These are phyloP conservation scores for Lactarius psammicola DNA, from an alignment of 768 basidiomycete species.

Conservation along the genomic window DNA sequence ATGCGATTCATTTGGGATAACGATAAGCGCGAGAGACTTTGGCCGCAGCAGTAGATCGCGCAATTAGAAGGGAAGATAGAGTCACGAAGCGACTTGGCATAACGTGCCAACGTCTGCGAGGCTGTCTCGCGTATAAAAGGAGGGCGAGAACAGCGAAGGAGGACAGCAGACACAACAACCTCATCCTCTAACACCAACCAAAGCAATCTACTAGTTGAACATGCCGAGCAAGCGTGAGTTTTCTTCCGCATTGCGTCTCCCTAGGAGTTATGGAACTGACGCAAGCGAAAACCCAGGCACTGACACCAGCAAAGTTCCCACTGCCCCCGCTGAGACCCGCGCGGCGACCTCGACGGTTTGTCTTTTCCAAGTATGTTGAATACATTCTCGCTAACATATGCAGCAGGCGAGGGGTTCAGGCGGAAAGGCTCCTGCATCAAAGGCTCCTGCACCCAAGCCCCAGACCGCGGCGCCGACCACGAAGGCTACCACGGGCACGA, in stretches of 20 bases:
- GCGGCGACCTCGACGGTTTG: constrained; percentile 8
- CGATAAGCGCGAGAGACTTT: constrained; percentile 20
- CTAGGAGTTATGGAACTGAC: background rate
- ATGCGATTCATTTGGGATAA: constrained; percentile 4
- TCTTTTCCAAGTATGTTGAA: background rate
- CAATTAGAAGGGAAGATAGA: background rate
- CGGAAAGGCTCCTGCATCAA: no score
- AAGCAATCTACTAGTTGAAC: constrained; percentile 11
- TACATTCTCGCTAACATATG: background rate
- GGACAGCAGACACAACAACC: constrained; percentile 8
- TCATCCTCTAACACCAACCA: constrained; percentile 12
- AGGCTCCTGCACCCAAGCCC: background rate
- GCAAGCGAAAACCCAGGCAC: background rate
- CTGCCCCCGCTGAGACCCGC: background rate
- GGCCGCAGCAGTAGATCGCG: background rate
- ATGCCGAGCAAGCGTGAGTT: constrained; percentile 22
- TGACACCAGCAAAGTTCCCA: constrained; percentile 5
- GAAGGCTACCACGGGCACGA: background rate
- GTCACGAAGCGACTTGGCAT: background rate
- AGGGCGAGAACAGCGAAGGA: background rate
- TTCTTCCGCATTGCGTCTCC: background rate
- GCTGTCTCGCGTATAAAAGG: constrained; percentile 12
- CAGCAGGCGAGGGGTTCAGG: background rate
- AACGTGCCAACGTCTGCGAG: background rate
- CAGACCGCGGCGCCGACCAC: background rate